phyloP scores from a whole-genome alignment of 257 asterid genomes.

The Asclepias syriaca region DNA sequence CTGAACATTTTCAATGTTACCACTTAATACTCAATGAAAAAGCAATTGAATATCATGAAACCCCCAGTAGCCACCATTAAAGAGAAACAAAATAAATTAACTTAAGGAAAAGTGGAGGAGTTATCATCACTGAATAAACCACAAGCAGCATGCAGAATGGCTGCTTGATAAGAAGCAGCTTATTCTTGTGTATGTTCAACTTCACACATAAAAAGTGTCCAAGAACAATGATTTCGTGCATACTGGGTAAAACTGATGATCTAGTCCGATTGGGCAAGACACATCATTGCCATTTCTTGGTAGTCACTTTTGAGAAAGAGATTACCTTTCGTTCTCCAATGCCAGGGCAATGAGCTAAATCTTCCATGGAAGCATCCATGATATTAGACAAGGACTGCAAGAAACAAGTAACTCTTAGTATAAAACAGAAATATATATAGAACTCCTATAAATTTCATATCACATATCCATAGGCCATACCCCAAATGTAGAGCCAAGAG shows the following conservation, averaged over 20 bases:
- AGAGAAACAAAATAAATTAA: neutral
- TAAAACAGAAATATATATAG: neutral
- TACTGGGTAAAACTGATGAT: neutral
- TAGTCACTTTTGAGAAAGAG: neutral
- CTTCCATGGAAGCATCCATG: conserved; percentile 99
- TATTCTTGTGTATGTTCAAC: neutral
- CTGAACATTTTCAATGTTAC: conserved; percentile 30
- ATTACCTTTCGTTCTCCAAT: conserved; percentile 95
- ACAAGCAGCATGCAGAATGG: neutral
- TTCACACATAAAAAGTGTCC: neutral
- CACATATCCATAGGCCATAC: conserved; percentile 41
- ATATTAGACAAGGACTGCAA: conserved; percentile 75
- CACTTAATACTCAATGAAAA: neutral
- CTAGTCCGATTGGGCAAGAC: neutral
- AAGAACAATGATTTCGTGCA: neutral
- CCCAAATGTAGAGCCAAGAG: conserved; percentile 97
- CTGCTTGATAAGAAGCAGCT: neutral
- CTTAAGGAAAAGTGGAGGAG: neutral
- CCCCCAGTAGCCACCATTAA: neutral
- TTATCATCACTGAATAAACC: neutral
- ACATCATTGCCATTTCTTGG: neutral
- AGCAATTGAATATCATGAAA: neutral
- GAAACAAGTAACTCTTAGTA: neutral
- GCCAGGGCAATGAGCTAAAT: conserved; percentile 97
- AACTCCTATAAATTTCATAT: neutral